Base-by-base conservation (phyloP, 2,329 filamentous ascomycete genomes). In the Xylariaceae sp. region DNA sequence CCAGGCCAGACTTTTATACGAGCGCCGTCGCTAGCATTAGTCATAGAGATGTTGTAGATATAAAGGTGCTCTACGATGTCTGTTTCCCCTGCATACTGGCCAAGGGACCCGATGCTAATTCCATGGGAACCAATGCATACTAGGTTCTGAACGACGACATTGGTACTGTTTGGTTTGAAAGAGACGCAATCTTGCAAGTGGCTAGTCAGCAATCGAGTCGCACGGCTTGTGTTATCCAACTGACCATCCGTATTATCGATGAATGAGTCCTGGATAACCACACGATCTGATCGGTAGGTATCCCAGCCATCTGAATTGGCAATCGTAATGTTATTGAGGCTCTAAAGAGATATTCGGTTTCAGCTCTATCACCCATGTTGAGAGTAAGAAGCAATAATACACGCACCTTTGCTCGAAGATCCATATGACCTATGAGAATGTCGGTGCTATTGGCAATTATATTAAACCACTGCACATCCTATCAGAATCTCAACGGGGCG, bases 1-100 rank as follows among this genome's bases (percentile, higher is more conserved):
- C 85, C 85, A 0, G 87, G 86, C 88, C 87, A 90, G 52, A 89
- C 87, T 72, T 90, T 90, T 74, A 91, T 89, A 56, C 88, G 83
- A 0, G 87, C 88, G 26, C 85, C 87, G 61, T 89, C 84, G 50
- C 81, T 75, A 2, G 83, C 81, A 63, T 87, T 84, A 50, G 77
- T 76, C 79, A 86, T 82, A 40, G 78, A 79, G 43, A 80, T 75
- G 62, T 87, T 86, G 71, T 80, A 84, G 53, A 88, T 81, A 63
- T 86, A 84, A n/a, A 90, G 68, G 63, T 90, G 85, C 70, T 89
- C 79, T 1, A 90, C 86, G 44, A 89, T 85, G 60, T 90, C 88
- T 16, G 81, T 81, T 60, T 85, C 80, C 20, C 78, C 80, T 16
- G 74, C 64, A 66, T 90, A 90, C 70, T 90, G 87, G 20, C 88